phyloP scores from a whole-genome alignment of 2,329 filamentous ascomycete species.

The Aureobasidium uvarum region DNA sequence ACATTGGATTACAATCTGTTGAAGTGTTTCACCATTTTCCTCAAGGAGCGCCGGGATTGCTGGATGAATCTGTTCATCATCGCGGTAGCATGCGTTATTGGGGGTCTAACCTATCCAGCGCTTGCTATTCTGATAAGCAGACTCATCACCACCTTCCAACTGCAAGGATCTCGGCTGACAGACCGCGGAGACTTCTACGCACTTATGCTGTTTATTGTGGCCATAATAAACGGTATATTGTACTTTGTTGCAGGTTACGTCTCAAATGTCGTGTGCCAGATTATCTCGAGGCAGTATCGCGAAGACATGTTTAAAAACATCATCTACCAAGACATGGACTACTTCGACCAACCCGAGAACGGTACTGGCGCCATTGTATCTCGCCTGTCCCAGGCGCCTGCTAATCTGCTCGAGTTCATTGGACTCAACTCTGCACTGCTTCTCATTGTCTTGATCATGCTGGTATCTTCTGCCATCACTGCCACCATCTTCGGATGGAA shows the following conservation, averaged over 20 bases:
- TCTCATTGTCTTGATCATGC: slow-evolving; percentile 51
- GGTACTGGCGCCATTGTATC: slow-evolving; percentile 46
- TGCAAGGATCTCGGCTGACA: slow-evolving; percentile 59
- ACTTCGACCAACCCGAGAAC: slow-evolving; percentile 48
- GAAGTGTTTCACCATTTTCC: neutral
- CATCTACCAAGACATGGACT: slow-evolving; percentile 44
- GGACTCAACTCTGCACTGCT: slow-evolving; percentile 45
- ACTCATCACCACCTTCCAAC: slow-evolving; percentile 69
- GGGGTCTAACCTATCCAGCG: slow-evolving; percentile 69
- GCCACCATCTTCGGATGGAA: slow-evolving; percentile 42
- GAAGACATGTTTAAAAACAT: slow-evolving; percentile 46
- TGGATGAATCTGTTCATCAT: slow-evolving; percentile 75
- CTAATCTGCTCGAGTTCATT: slow-evolving; percentile 48
- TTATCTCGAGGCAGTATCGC: slow-evolving; percentile 1
- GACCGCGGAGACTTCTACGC: slow-evolving; percentile 79
- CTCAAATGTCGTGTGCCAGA: slow-evolving; percentile 37
- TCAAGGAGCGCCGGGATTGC: slow-evolving; percentile 55
- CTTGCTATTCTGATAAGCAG: slow-evolving; percentile 85
- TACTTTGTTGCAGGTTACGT: slow-evolving; percentile 49
- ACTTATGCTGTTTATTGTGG: slow-evolving; percentile 70
- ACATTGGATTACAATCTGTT: neutral
- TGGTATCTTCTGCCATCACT: slow-evolving; percentile 35
- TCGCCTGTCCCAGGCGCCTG: slow-evolving; percentile 47
- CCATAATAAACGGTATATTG: slow-evolving; percentile 46
- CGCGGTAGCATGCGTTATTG: slow-evolving; percentile 79